These are phyloP conservation scores for Luzula sylvatica DNA, from an alignment of 176 grass and related monocot species.

Conservation along the genomic window DNA sequence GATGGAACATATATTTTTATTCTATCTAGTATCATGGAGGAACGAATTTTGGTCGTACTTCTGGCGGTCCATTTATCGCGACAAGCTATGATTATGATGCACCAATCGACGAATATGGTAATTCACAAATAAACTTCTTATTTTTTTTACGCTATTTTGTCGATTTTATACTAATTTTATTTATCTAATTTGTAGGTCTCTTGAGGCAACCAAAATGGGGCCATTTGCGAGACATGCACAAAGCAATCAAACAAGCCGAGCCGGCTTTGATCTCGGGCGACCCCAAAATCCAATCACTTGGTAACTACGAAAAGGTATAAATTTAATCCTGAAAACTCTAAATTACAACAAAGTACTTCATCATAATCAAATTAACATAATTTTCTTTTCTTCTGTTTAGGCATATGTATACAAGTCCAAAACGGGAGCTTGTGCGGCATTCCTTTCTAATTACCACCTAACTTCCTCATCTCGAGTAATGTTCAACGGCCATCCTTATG, in stretches of 20 bases:
- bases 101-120: conserved; percentile 92
- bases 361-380: neutral
- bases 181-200: conserved; percentile 42
- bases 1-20: conserved; percentile 11
- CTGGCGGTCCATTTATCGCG: conserved; percentile 80
- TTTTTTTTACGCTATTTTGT: too few relatives aligned
- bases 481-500: conserved; percentile 47
- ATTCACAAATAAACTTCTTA: conserved; percentile 8
- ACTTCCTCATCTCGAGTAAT: conserved; percentile 35
- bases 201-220: conserved; percentile 90
- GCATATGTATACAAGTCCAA: conserved; percentile 65
- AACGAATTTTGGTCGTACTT: conserved; percentile 83
- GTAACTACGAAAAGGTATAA: conserved; percentile 59
- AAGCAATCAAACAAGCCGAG: conserved; percentile 78
- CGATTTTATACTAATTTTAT: neutral
- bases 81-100: conserved; percentile 96
- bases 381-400: conserved; percentile 27
- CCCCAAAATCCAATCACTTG: conserved; percentile 40
- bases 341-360: neutral
- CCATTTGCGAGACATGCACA: conserved; percentile 87
- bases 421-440: conserved; percentile 55
- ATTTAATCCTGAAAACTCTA: neutral
- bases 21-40: conserved; percentile 81
- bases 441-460: conserved; percentile 69
- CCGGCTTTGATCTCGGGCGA: conserved; percentile 44